Base-by-base conservation (phyloP, 331 rosid species). In the Quercus phellos region DNA sequence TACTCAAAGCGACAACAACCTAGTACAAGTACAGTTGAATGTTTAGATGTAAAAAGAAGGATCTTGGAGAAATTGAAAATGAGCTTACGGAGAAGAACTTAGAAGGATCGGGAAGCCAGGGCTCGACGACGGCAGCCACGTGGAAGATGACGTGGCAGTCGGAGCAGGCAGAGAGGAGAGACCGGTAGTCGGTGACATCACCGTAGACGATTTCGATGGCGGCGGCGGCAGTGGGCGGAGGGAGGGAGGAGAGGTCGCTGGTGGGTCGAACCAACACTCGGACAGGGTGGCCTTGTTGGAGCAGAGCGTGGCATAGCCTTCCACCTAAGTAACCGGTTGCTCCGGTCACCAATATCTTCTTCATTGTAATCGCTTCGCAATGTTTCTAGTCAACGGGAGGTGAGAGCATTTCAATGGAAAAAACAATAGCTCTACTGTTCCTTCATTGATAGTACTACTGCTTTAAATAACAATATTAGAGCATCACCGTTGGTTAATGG, bases 81-180 rank as follows among this genome's bases (percentile, higher is more conserved):
- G 74, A 10, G 10, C 68, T 88, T 81, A 94, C 97, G 14, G 91
- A 58, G 84, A 79, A 46, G 85, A 92, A 85, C 72, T 84, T 87
- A 60, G 97, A 88, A 74, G 98, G 94, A 74, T 91, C 91, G 17
- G 99, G 98, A 63, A 92, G 97, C 99, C 99, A 94, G 43, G 97
- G 97, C 78, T 94, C 99, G 76, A 94, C 99, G 13, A 94, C 35
- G 12, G 96, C 99, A 43, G 99, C 98, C 22, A 88, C 69, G 89
- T 92, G 99, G 87, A 94, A 94, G 84, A 94, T 81, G 85, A 87
- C 72, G 77, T 85, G 75, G 82, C 99, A 94, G 67, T 71, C 84
- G 58, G 90, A 85, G 90, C 73, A 86, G 19, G 99, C 99, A 32
- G 87, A 66, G 51, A 90, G 90, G 70, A 94, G 90, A n/a, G 99